These are phyloP conservation scores for Rachicladosporium sp. DNA, from an alignment of 2,329 filamentous ascomycete species.

Conservation along the genomic window DNA sequence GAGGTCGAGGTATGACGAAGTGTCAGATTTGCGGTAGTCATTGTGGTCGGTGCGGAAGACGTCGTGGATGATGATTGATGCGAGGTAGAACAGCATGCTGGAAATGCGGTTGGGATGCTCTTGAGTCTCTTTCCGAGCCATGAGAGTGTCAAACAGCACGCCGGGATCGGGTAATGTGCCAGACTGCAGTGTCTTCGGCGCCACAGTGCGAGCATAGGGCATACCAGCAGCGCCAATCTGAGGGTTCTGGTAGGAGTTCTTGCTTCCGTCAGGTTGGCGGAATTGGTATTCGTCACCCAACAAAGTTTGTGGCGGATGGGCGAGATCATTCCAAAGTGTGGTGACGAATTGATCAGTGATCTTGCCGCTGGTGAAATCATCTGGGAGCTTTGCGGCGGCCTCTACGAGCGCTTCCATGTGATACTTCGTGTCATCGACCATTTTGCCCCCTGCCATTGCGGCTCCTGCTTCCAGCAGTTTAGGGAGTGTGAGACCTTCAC, in stretches of 20 bases:
- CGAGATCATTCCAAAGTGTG: conserved; percentile 35
- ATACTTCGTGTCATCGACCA: conserved; percentile 49
- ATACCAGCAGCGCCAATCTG: conserved; percentile 52
- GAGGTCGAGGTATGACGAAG: conserved; percentile 64
- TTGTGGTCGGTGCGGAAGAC: conserved; percentile 53
- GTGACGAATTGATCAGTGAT: conserved; percentile 34
- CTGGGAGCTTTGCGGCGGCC: conserved; percentile 31
- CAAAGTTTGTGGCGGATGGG: conserved; percentile 35
- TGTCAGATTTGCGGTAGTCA: conserved; percentile 52
- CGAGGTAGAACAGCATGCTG: conserved; percentile 62
- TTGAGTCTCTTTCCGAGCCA: conserved; percentile 50
- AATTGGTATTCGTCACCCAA: conserved; percentile 33
- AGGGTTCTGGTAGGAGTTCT: conserved; percentile 49
- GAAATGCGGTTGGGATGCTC: conserved; percentile 62
- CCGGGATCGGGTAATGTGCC: conserved; percentile 52
- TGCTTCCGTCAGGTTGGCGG: conserved; percentile 37
- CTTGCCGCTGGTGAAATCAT: conserved; percentile 27
- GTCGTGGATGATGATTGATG: conserved; percentile 52
- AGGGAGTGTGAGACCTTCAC: conserved; percentile 1
- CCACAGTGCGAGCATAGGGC: conserved; percentile 58
- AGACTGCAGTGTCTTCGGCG: conserved; percentile 43
- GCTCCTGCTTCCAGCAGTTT: conserved; percentile 17
- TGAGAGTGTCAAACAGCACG: conserved; percentile 54
- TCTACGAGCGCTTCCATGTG: conserved; percentile 46
- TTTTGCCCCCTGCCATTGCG: conserved; percentile 29